phyloP scores from a whole-genome alignment of 768 basidiomycete genomes.

The Termitomyces sp. region DNA sequence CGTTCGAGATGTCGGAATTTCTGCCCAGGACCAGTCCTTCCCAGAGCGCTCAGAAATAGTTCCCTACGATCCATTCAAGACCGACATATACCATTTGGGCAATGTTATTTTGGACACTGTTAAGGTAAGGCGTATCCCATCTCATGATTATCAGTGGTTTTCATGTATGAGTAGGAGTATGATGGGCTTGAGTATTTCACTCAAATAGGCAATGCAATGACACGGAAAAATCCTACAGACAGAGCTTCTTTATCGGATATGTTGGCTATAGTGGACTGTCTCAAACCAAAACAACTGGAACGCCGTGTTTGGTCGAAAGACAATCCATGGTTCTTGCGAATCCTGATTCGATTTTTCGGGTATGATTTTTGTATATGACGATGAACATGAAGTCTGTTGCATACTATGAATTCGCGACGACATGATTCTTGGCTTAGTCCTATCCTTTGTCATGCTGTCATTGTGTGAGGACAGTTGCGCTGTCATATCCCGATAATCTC shows the following conservation, averaged over 20 bases:
- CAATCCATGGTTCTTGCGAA: too few species aligned
- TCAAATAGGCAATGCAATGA: background rate
- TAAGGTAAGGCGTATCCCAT: background rate
- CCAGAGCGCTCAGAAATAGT: slow-evolving; percentile 12
- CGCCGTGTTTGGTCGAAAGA: background rate
- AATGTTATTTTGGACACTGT: slow-evolving; percentile 16
- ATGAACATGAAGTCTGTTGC: too few species aligned
- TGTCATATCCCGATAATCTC: too few species aligned
- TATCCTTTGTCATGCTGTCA: too few species aligned
- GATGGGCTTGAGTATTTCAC: background rate
- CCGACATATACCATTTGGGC: slow-evolving; percentile 21
- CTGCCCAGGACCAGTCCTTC: slow-evolving; percentile 39
- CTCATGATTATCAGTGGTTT: background rate
- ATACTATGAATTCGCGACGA: too few species aligned
- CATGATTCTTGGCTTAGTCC: too few species aligned
- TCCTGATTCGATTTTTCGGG: too few species aligned
- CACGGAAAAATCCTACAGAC: background rate
- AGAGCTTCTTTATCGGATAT: background rate
- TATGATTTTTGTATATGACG: too few species aligned
- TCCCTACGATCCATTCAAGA: slow-evolving; percentile 36
- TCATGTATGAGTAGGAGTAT: background rate
- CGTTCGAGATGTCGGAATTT: slow-evolving; percentile 22
- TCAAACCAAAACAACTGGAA: background rate
- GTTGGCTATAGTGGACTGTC: background rate
- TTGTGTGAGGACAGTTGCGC: too few species aligned